phyloP scores from a whole-genome alignment of 2,329 filamentous ascomycete genomes.

The Pseudonectria foliicola region DNA sequence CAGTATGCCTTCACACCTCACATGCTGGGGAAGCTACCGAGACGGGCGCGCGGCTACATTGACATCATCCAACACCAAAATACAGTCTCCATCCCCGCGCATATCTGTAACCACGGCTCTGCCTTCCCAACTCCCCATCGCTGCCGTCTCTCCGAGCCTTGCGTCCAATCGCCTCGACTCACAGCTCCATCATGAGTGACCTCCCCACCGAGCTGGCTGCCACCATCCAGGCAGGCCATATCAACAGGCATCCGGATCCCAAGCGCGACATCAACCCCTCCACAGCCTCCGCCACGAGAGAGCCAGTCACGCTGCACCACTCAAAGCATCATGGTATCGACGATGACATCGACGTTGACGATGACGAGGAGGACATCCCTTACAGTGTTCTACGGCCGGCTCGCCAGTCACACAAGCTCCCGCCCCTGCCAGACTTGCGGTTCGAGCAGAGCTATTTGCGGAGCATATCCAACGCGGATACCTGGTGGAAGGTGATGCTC shows the following conservation, averaged over 20 bases:
- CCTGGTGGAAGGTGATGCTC: conserved; percentile 70
- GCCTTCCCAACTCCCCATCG: too few species aligned
- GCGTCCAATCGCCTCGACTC: not conserved
- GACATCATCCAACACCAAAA: too few species aligned
- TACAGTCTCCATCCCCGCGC: too few species aligned
- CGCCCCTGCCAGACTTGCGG: conserved; percentile 75
- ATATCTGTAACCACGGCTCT: too few species aligned
- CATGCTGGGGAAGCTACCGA: too few species aligned
- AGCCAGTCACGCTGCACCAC: conserved; percentile 21
- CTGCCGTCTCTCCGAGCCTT: not conserved
- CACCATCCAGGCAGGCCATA: conserved; percentile 72
- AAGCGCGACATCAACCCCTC: conserved; percentile 73
- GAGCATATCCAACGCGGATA: conserved; percentile 73
- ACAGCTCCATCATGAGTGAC: conserved; percentile 38
- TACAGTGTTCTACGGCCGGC: conserved; percentile 55
- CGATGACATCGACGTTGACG: conserved; percentile 36
- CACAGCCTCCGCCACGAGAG: conserved; percentile 59
- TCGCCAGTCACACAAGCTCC: conserved; percentile 40
- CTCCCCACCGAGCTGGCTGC: conserved; percentile 64
- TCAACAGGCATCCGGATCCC: conserved; percentile 65
- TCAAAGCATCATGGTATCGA: conserved; percentile 16
- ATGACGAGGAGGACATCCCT: conserved; percentile 61
- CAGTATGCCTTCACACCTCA: too few species aligned
- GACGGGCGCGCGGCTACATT: too few species aligned
- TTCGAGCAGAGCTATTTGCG: conserved; percentile 98